A percentile compares a stretch with the other conserved stretches of the same genome.
Evolutionary conservation across 176 grass and related monocot species (phyloP).

Genomic region (Oryza brachyantha): DNA sequence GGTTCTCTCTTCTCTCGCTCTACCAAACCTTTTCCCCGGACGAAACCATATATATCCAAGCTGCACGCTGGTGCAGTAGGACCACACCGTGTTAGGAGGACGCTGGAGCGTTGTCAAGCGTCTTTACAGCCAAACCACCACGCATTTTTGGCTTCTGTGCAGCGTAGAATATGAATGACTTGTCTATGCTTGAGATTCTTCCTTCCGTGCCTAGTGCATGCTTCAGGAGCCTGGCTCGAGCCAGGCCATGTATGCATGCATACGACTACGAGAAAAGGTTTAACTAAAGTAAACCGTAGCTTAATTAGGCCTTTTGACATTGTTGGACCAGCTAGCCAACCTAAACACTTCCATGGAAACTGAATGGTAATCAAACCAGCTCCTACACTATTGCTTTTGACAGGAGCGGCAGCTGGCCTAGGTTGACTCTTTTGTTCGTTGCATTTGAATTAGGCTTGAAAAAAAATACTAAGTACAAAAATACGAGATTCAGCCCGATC

Average conservation of each 20-base stretch:
- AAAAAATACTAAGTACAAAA: neutral
- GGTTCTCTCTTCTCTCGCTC: neutral
- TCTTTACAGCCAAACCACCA: slow-evolving; percentile 2
- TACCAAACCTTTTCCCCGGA: slow-evolving; percentile 1
- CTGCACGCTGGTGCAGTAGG: neutral
- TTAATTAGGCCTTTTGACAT: neutral
- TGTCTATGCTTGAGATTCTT: neutral
- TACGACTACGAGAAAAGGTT: neutral
- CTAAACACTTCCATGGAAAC: neutral
- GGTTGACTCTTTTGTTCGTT: neutral
- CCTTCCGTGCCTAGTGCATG: neutral
- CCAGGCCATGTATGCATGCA: no score
- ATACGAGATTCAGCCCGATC: neutral
- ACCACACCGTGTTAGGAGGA: slow-evolving; percentile 12
- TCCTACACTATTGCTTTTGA: neutral
- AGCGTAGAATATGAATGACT: neutral
- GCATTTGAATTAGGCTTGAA: neutral
- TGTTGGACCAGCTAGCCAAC: neutral
- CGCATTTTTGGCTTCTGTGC: neutral
- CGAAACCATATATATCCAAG: no score
- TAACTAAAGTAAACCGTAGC: neutral
- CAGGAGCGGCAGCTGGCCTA: neutral
- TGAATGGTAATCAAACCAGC: neutral
- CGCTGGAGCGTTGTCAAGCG: neutral
- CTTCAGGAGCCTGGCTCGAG: neutral